Conservation (phyloP, 2,329 filamentous ascomycete species). For the Microcera coccophila region DNA sequence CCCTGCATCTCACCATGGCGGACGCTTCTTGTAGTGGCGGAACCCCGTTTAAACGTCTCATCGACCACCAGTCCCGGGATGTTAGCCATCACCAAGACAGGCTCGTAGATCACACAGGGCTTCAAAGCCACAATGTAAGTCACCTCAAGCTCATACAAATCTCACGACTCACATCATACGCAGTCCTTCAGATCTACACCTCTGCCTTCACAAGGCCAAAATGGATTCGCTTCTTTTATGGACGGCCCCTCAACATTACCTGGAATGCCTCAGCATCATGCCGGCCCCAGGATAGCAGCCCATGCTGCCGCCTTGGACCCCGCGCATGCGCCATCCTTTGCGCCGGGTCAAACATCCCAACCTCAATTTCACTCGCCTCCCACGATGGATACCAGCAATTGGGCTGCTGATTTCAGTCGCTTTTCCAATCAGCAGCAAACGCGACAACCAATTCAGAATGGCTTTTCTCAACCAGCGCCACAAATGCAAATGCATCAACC, state of each 20-base stretch:
- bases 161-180: background rate
- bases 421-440: conserved; percentile 29
- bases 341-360: conserved; percentile 19
- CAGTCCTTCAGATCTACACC: conserved; percentile 35
- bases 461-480: conserved; percentile 17
- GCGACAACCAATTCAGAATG: conserved; percentile 17
- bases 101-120: conserved; percentile 29
- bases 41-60: conserved; percentile 41
- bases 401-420: conserved; percentile 37
- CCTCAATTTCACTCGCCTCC: conserved; percentile 25
- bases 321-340: conserved; percentile 19
- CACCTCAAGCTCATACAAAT: background rate
- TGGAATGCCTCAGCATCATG: conserved; percentile 31
- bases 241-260: conserved; percentile 26
- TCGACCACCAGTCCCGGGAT: conserved; percentile 41
- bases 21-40: conserved; percentile 41
- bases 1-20: conserved; percentile 33
- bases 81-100: conserved; percentile 40
- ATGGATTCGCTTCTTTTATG: conserved; percentile 37
- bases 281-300: conserved; percentile 33
- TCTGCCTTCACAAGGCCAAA: conserved; percentile 26
- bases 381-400: conserved; percentile 26
- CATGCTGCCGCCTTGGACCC: conserved; percentile 34
- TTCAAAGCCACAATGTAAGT: conserved; percentile 31
- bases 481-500: conserved; percentile 25